phyloP scores from a whole-genome alignment of 345 rosid species.

The Acer negundo region DNA sequence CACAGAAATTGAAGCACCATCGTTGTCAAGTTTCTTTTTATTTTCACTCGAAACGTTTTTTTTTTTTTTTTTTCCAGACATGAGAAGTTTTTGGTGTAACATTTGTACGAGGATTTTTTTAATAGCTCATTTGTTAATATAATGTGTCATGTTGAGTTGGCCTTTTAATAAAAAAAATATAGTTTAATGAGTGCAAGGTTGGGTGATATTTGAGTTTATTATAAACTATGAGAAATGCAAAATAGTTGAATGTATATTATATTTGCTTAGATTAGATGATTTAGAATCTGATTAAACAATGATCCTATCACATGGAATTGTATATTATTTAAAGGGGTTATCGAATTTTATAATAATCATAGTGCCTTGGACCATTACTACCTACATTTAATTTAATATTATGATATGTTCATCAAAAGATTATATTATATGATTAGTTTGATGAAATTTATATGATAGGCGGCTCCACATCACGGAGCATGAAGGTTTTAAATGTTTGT shows the following conservation, averaged over 20 bases:
- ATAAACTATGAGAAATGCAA: slow-evolving; percentile 17
- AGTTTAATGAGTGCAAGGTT: background rate
- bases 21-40: no score
- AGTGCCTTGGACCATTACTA: background rate
- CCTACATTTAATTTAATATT: slow-evolving; percentile 4
- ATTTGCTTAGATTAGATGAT: slow-evolving; percentile 20
- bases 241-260: slow-evolving; percentile 28
- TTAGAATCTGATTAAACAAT: slow-evolving; percentile 33
- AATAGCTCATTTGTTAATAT: background rate
- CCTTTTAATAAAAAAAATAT: background rate
- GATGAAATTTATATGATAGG: background rate
- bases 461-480: slow-evolving; percentile 7
- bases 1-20: no score
- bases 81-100: slow-evolving; percentile 2
- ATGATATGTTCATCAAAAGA: background rate
- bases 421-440: background rate
- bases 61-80: background rate
- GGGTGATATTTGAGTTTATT: background rate
- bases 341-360: background rate
- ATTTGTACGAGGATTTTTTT: background rate
- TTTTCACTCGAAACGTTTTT: no score
- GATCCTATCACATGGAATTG: slow-evolving; percentile 32
- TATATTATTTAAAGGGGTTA: slow-evolving; percentile 17
- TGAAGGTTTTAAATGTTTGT: slow-evolving; percentile 7
- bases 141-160: slow-evolving; percentile 19